Evolutionary conservation across 164 flowering plant species (phyloP).

Genomic region (Euptelea pleiosperma): DNA sequence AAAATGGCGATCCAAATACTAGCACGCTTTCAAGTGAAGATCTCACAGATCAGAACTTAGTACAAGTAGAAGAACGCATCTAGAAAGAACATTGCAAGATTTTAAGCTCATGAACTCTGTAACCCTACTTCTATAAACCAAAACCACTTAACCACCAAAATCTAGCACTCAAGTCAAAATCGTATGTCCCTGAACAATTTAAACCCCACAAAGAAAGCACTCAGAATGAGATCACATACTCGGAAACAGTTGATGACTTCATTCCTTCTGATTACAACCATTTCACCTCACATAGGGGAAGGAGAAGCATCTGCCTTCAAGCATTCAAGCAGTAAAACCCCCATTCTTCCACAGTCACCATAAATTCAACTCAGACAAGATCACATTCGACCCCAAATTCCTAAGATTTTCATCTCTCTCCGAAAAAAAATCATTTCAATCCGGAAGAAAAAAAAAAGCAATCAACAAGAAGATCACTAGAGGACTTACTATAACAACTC

Average conservation of each 20-base stretch:
- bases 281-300: background rate
- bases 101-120: background rate
- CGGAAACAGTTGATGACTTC: background rate
- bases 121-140: conserved; percentile 2
- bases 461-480: background rate
- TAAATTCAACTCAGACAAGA: background rate
- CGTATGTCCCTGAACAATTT: too few relatives aligned
- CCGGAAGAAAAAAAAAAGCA: background rate
- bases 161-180: background rate
- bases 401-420: conserved; percentile 4
- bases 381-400: conserved; percentile 6
- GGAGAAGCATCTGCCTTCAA: background rate
- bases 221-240: background rate
- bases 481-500: too few relatives aligned
- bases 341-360: conserved; percentile 2
- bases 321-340: background rate
- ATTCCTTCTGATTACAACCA: background rate
- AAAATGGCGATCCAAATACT: background rate
- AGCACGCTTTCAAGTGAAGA: background rate
- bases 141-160: conserved; percentile 1
- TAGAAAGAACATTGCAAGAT: background rate
- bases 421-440: background rate
- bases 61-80: background rate
- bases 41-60: background rate
- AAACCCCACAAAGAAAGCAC: too few relatives aligned